These are phyloP conservation scores for Chalaropsis thielavioides DNA, from an alignment of 2,329 filamentous ascomycete genomes.

Conservation along the genomic window DNA sequence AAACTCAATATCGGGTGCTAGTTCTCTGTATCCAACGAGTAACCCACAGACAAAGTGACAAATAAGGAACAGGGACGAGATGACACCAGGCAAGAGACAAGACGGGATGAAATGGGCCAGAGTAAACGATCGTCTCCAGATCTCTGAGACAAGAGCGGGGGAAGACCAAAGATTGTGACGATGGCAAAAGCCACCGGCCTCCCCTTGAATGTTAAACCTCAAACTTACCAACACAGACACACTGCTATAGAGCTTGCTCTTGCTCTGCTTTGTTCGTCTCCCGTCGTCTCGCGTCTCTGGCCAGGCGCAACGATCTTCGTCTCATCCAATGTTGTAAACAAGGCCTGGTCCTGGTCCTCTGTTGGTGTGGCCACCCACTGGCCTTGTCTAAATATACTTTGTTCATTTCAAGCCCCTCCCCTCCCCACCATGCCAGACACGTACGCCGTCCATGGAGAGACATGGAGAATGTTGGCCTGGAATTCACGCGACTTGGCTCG, in stretches of 20 bases:
- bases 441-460: too few species aligned
- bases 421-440: too few species aligned
- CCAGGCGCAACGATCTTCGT: background rate
- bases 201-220: slow-evolving; percentile 1
- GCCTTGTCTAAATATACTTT: slow-evolving; percentile 1
- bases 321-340: background rate
- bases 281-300: too few species aligned
- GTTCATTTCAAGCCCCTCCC: too few species aligned
- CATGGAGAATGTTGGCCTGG: background rate
- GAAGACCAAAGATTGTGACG: background rate
- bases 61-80: background rate
- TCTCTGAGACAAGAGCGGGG: background rate
- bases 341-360: background rate
- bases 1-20: background rate
- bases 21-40: background rate
- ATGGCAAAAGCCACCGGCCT: background rate
- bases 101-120: slow-evolving; percentile 4
- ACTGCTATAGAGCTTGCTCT: too few species aligned
- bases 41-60: background rate
- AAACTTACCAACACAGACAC: background rate
- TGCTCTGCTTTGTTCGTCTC: too few species aligned
- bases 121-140: background rate
- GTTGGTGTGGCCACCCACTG: background rate
- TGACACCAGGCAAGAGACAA: background rate
- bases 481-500: background rate